These are phyloP conservation scores for Neolentinus lepideus DNA, from an alignment of 1,284 basidiomycete genomes.

Conservation along the genomic window DNA sequence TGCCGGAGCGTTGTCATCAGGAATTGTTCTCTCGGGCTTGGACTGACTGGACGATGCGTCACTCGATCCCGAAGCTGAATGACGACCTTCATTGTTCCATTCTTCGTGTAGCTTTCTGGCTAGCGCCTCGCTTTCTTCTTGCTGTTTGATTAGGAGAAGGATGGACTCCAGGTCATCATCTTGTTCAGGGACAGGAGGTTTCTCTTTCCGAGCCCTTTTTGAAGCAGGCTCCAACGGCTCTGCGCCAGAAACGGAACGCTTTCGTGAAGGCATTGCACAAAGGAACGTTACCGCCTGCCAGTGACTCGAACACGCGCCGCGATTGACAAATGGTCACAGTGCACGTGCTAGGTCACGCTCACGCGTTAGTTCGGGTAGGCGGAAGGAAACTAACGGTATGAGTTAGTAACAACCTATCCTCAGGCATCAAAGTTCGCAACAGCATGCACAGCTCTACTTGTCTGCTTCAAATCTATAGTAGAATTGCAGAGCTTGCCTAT, in stretches of 20 bases:
- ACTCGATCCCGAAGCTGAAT: not conserved
- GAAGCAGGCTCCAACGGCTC: not conserved
- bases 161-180: conserved; percentile 33
- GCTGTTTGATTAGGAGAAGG: conserved; percentile 31
- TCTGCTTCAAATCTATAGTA: too few relatives aligned
- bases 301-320: too few relatives aligned
- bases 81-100: conserved; percentile 13
- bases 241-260: not conserved
- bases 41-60: conserved; percentile 6
- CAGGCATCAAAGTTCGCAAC: too few relatives aligned
- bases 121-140: conserved; percentile 35
- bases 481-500: too few relatives aligned
- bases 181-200: conserved; percentile 14
- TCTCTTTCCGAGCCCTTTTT: not conserved
- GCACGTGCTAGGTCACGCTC: not conserved
- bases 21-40: conserved; percentile 12
- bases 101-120: conserved; percentile 27
- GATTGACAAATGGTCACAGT: not conserved
- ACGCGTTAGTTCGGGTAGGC: not conserved
- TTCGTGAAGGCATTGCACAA: not conserved
- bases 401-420: too few relatives aligned
- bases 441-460: too few relatives aligned
- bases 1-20: conserved; percentile 26
- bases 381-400: too few relatives aligned
- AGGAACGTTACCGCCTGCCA: not conserved